Base-by-base conservation (phyloP, 208 protist genomes). In the Crithidia brevicula region DNA sequence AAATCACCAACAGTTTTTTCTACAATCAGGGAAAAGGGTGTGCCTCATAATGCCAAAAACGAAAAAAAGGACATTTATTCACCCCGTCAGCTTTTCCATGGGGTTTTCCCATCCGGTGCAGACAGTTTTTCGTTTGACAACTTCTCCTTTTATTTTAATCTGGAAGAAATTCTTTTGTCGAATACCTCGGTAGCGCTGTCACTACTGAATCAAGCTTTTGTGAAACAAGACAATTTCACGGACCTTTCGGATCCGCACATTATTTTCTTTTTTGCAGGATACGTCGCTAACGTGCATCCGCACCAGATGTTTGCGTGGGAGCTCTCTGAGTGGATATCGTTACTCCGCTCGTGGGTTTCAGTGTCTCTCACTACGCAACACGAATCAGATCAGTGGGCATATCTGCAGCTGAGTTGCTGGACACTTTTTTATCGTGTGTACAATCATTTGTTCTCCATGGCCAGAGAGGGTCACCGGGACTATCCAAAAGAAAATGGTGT, bases 361-460 rank as follows among this genome's bases (percentile, higher is more conserved):
- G 25, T 46, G 13, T 36, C 62, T 13, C 40, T 34, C 22, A 60
- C 52, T 0, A 42, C 62, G 2, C 54, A 31, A 27, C 16, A 31
- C 2, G 62, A 65, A 47, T 69, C 62, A 16, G 62, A 76, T 25
- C 47, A 56, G 33, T 63, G 62, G 23, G 53, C 25, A 30, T 70
- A 45, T 51, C 57, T 70, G 36, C 70, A 70, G n/a, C 30, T 66
- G 4, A 25, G 61, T n/a, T 69, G 53, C 33, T 76, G 70, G 70
- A 60, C 46, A n/a, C 62, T 76, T 30, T 76, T 76, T 31, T 46
- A 57, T 30, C 54, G 42, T 22, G 25, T 68, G 23, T 56, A 59
- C n/a, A 40, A 38, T 5, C 62, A 59, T 25, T 10, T 59, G 16
- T 68, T 40, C 23, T 8, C 34, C 1, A 40, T 68, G 47, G 47